Conservation (phyloP, 2,329 filamentous ascomycete species). For the Exophiala dermatitidis region DNA sequence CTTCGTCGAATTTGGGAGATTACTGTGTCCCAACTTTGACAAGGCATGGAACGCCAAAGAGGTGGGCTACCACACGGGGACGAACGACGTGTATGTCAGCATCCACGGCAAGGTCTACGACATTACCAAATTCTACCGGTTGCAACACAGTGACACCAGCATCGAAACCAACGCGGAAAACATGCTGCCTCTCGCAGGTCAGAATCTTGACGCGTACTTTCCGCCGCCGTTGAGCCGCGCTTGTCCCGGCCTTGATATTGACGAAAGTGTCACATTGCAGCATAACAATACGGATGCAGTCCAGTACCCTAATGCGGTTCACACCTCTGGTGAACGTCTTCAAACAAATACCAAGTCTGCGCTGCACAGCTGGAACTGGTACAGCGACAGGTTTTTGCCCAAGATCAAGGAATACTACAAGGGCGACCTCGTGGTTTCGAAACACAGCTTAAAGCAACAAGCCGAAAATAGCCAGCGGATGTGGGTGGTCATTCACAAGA, state of each 20-base stretch:
- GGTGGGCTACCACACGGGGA: conserved; percentile 62
- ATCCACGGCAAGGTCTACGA: conserved; percentile 88
- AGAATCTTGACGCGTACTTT: conserved; percentile 80
- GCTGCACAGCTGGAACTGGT: conserved; percentile 66
- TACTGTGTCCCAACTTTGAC: conserved; percentile 85
- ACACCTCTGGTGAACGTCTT: conserved; percentile 59
- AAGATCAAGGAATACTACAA: conserved; percentile 80
- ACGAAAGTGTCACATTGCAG: conserved; percentile 42
- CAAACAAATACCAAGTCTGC: conserved; percentile 51
- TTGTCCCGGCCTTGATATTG: conserved; percentile 65
- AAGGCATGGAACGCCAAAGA: conserved; percentile 76
- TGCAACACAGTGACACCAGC: conserved; percentile 69
- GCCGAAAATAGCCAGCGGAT: conserved; percentile 61
- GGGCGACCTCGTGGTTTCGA: conserved; percentile 71
- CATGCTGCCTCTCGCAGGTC: conserved; percentile 74
- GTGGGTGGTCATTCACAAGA: conserved; percentile 72
- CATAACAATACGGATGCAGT: conserved; percentile 61
- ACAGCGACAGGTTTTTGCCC: conserved; percentile 64
- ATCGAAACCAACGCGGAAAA: conserved; percentile 52
- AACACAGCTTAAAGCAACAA: conserved; percentile 52
- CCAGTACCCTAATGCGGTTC: conserved; percentile 50
- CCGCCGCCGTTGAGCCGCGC: conserved; percentile 65
- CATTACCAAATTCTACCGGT: conserved; percentile 76
- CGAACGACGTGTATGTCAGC: conserved; percentile 76
- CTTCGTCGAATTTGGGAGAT: conserved; percentile 75